Evolutionary conservation across 2,329 filamentous ascomycete species (phyloP), one percentile per base, ranked within the genome.

Genomic region (Cladosporium oxysporum): DNA sequence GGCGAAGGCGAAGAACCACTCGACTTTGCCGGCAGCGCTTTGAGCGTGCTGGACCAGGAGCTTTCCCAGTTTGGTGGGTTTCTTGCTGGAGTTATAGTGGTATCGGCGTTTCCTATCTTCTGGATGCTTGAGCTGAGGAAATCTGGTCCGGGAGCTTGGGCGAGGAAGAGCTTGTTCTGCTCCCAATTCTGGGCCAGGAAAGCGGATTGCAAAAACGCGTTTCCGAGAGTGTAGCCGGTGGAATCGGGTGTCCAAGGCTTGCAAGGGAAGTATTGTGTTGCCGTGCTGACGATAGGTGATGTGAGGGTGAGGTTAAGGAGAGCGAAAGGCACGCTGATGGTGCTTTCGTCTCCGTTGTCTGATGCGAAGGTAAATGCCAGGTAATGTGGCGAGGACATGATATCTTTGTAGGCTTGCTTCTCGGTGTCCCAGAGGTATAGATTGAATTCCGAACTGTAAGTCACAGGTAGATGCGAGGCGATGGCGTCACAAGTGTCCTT

Each of bases 201-300:
- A 5, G 81, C 80, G 37, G 82, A 80, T 68, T 83, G 82, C 1
- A 83, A 72, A 66, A 83, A 83, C 0, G 80, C 79, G 16, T 80
- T 77, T 0, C 82, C 82, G 2, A 83, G 76, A 5, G 71, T 72
- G 66, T 77, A 79, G 5, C 53, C 31, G 1, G 66, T 61, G 5
- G 26, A 5, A 10, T 73, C 74, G 0, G 75, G 74, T 29, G 75
- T 74, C 16, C 63, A 58, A n/a, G 74, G 69, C 5, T 66, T 67
- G 66, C 81, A 83, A 0, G 80, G 82, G 65, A 84, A 82, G 69
- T 82, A 83, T 41, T 74, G 77, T 10, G 70, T 73, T 3, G 77
- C 71, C 2, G 52, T 69, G 3, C 74, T 71, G 11, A 76, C 73
- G 3, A 82, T 71, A 0, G 80, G 80, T 1, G 72, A 37, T 1